Evolutionary conservation across 768 basidiomycete species (phyloP).

Genomic region (Crassisporium funariophilum): DNA sequence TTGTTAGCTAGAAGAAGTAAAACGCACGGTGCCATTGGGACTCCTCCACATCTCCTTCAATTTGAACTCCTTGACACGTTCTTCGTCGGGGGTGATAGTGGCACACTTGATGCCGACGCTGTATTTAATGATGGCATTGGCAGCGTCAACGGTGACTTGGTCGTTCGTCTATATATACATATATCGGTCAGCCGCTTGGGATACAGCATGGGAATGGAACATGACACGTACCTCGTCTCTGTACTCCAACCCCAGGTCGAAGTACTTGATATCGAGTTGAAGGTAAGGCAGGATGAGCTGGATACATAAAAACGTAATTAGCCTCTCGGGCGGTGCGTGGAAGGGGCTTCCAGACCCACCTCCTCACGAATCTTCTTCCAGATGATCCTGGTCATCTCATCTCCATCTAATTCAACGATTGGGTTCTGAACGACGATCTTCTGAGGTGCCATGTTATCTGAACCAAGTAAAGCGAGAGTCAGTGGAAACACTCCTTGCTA

Average conservation of each 20-base stretch:
- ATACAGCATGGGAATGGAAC: background rate
- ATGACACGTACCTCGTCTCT: constrained; percentile 70
- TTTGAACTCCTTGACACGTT: constrained; percentile 93
- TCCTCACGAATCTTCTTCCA: constrained; percentile 98
- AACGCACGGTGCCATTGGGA: constrained; percentile 87
- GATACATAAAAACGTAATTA: constrained; percentile 5
- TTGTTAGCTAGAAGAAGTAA: background rate
- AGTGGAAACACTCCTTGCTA: background rate
- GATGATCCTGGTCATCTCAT: constrained; percentile 99
- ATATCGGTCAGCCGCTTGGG: too few species aligned
- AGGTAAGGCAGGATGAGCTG: constrained; percentile 96
- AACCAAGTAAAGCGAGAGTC: constrained; percentile 5
- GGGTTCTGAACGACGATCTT: constrained; percentile 88
- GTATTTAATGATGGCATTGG: constrained; percentile 92
- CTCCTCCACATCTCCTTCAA: constrained; percentile 99
- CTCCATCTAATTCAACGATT: constrained; percentile 93
- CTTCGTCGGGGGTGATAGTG: constrained; percentile 98
- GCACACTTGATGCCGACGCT: constrained; percentile 99
- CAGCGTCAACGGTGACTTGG: constrained; percentile 89
- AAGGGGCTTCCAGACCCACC: constrained; percentile 46
- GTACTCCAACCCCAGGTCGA: constrained; percentile 92
- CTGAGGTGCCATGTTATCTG: constrained; percentile 38
- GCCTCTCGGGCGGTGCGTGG: background rate
- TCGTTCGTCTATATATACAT: constrained; percentile 86
- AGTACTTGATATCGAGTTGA: constrained; percentile 97